Evolutionary conservation across 2,329 filamentous ascomycete species (phyloP).

Genomic region (Fusarium sp.): DNA sequence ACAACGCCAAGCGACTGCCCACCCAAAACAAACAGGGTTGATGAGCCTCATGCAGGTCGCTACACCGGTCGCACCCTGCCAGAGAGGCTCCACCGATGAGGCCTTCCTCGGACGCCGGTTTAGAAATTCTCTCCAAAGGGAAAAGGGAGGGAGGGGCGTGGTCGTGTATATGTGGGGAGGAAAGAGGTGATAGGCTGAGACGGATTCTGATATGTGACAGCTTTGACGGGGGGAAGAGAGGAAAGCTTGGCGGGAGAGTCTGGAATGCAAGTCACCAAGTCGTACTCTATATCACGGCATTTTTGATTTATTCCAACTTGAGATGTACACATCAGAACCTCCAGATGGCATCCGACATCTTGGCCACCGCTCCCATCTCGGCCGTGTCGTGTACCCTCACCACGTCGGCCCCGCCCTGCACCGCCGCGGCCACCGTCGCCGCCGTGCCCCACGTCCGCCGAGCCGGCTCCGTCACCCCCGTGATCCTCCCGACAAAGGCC

Average conservation of each 20-base stretch:
- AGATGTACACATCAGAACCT: slow-evolving; percentile 49
- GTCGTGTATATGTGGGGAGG: neutral
- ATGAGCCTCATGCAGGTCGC: slow-evolving; percentile 31
- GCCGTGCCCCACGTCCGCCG: slow-evolving; percentile 88
- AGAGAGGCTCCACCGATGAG: slow-evolving; percentile 31
- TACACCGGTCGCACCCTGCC: slow-evolving; percentile 29
- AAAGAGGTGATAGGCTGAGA: neutral
- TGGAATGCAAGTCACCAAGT: neutral
- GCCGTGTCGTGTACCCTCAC: slow-evolving; percentile 91
- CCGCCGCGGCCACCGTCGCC: slow-evolving; percentile 85
- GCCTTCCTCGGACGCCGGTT: slow-evolving; percentile 32
- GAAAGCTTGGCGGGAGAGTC: neutral
- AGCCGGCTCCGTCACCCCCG: slow-evolving; percentile 76
- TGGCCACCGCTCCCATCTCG: slow-evolving; percentile 86
- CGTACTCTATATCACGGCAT: neutral
- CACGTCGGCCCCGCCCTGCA: slow-evolving; percentile 90
- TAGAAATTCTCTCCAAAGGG: neutral
- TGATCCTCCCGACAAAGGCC: slow-evolving; percentile 85
- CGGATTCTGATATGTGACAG: slow-evolving; percentile 32
- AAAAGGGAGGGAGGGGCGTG: neutral
- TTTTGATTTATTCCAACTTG: neutral
- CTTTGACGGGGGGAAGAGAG: neutral
- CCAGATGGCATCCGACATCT: slow-evolving; percentile 95
- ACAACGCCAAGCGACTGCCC: neutral
- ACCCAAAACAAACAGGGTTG: neutral